These are phyloP conservation scores for Syzygium oleosum DNA, from an alignment of 345 rosid species.

Conservation along the genomic window DNA sequence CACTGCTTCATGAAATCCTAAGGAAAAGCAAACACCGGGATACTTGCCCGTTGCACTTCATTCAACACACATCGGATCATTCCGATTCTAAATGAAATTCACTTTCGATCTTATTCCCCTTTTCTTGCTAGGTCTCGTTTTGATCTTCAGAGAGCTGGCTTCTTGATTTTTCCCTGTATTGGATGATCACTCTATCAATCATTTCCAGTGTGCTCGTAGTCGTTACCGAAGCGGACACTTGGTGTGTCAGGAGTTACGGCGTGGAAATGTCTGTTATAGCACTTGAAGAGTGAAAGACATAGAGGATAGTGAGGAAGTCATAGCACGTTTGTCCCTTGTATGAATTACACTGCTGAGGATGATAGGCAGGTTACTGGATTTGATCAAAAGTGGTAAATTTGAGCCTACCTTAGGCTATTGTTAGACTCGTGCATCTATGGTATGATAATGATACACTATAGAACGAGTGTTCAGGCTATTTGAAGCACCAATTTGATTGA, in stretches of 20 bases:
- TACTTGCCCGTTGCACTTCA: not conserved
- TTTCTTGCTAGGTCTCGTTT: not conserved
- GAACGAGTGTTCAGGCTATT: not conserved
- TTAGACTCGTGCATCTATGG: too few relatives aligned
- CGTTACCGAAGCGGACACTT: not conserved
- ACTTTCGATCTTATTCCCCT: too few relatives aligned
- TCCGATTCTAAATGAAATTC: not conserved
- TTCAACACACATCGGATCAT: not conserved
- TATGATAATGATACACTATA: too few relatives aligned
- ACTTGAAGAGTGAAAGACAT: not conserved
- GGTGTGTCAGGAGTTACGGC: not conserved
- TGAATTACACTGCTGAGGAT: not conserved
- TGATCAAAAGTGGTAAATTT: too few relatives aligned
- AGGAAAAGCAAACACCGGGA: not conserved
- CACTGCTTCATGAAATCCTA: not conserved
- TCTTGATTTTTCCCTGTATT: not conserved
- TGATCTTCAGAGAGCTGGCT: not conserved
- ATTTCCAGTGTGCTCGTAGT: not conserved
- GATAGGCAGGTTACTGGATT: too few relatives aligned
- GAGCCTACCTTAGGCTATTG: too few relatives aligned
- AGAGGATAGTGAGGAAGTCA: not conserved
- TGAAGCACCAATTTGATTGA: not conserved
- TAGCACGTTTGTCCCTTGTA: not conserved
- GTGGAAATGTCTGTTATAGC: not conserved
- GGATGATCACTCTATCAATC: not conserved